Evolutionary conservation across 305 asterid species (phyloP).

Genomic region (Fraxinus albicans): DNA sequence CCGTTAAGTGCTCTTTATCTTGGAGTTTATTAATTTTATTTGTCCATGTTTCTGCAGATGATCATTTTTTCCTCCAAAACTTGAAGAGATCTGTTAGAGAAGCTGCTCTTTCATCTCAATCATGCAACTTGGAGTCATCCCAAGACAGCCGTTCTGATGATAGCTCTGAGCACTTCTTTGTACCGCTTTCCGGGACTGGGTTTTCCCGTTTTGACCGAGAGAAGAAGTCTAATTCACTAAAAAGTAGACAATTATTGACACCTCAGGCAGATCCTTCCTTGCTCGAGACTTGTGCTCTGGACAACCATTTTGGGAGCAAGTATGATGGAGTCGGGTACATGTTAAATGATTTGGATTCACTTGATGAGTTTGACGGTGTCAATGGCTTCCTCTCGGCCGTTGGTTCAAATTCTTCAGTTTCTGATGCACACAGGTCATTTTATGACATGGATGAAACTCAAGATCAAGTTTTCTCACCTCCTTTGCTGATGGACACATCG

Average conservation of each 20-base stretch:
- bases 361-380: conserved; percentile 69
- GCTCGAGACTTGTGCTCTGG: conserved; percentile 46
- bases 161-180: conserved; percentile 88
- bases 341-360: conserved; percentile 69
- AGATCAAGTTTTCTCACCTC: conserved; percentile 94
- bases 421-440: conserved; percentile 72
- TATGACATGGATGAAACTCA: conserved; percentile 64
- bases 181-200: conserved; percentile 71
- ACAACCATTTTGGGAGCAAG: conserved; percentile 52
- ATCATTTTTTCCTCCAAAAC: conserved; percentile 64
- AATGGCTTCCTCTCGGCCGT: conserved; percentile 73
- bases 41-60: conserved; percentile 54
- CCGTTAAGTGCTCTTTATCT: not conserved
- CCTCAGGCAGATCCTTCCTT: conserved; percentile 65
- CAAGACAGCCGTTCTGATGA: conserved; percentile 84
- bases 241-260: conserved; percentile 54
- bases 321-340: conserved; percentile 56
- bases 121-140: conserved; percentile 63
- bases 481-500: conserved; percentile 79
- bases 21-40: conserved; percentile 15
- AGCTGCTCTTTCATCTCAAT: conserved; percentile 77
- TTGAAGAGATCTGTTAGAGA: conserved; percentile 92
- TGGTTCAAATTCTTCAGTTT: conserved; percentile 74
- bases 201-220: conserved; percentile 58
- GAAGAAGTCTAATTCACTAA: conserved; percentile 47